phyloP scores from a whole-genome alignment of 2,329 filamentous ascomycete species.

The Trichoderma sp. region DNA sequence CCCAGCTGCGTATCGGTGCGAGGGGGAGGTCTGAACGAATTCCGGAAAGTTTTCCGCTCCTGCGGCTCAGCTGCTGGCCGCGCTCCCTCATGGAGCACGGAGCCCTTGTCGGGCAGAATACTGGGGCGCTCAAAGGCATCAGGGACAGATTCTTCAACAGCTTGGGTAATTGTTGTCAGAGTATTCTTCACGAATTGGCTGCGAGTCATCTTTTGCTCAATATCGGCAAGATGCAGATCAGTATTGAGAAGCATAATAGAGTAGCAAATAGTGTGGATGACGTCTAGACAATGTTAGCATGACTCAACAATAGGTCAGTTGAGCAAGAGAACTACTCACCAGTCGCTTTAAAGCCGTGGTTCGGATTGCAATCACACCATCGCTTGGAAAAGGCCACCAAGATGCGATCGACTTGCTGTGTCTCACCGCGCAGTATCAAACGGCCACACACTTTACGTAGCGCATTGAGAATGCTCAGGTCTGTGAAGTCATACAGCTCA shows the following conservation, averaged over 20 bases:
- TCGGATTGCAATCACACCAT: constrained; percentile 92
- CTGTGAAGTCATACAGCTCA: constrained; percentile 83
- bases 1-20: constrained; percentile 43
- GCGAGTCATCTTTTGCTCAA: constrained; percentile 94
- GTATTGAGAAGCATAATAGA: constrained; percentile 94
- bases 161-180: constrained; percentile 79
- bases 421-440: constrained; percentile 82
- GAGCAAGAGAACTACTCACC: constrained; percentile 52
- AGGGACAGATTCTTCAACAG: constrained; percentile 69
- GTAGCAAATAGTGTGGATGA: constrained; percentile 96
- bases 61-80: constrained; percentile 36
- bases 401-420: constrained; percentile 94
- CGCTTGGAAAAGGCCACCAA: constrained; percentile 82
- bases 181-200: constrained; percentile 96
- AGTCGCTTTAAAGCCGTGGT: constrained; percentile 85
- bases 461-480: constrained; percentile 73
- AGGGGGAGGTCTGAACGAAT: constrained; percentile 51
- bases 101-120: constrained; percentile 47
- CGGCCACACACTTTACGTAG: constrained; percentile 79
- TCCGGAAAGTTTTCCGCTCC: constrained; percentile 41
- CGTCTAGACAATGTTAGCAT: constrained; percentile 56
- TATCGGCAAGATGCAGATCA: constrained; percentile 90
- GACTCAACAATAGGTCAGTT: background rate
- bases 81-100: constrained; percentile 33
- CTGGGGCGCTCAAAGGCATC: constrained; percentile 61